Evolutionary conservation across 345 rosid genomes (phyloP), one percentile per base, ranked within the genome.

Genomic region (Salix suchowensis): DNA sequence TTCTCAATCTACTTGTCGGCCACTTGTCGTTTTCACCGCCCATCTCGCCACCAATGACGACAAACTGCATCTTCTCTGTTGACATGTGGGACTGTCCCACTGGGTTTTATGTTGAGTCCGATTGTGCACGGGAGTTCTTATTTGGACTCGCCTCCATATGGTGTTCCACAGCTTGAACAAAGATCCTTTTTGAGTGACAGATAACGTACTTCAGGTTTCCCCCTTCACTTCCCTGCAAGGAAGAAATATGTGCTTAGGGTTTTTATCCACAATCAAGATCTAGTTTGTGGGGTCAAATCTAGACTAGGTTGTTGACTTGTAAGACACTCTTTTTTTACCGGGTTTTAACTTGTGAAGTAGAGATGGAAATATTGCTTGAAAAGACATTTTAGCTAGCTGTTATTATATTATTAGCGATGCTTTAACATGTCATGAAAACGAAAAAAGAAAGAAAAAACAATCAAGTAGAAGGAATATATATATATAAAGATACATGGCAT

Each of bases 1-100:
- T 58, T 24, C 34, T 6, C 48, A 7, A 71, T 71, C 74, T 65
- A 40, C 12, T 65, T 64, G 77, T 74, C 77, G 44, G 77, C 77
- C 77, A 74, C 77, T 74, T 65, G 69, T 65, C 65, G 36, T 7
- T 13, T 34, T 65, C 50, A 23, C 74, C 65, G 23, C 50, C 18
- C 26, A 40, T 50, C 52, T 65, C 14, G 23, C 62, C 16, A 11
- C 46, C 46, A 42, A 42, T 42, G 44, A 39, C 68, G 55, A 60
- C 68, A 61, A 62, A 52, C 60, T 10, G 32, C 52, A 64, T 64
- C 69, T 64, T 34, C 14, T 42, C 14, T 42, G 30, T 58, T 28
- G 69, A 62, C 68, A 64, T 42, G 40, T 64, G 76, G 69, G 39
- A 42, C 46, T 26, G 69, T 62, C 68, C 68, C 40, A 18, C 16